Evolutionary conservation across 768 basidiomycete species (phyloP), one percentile per base, ranked within the genome.

Genomic region (Rhodocollybia butyracea): DNA sequence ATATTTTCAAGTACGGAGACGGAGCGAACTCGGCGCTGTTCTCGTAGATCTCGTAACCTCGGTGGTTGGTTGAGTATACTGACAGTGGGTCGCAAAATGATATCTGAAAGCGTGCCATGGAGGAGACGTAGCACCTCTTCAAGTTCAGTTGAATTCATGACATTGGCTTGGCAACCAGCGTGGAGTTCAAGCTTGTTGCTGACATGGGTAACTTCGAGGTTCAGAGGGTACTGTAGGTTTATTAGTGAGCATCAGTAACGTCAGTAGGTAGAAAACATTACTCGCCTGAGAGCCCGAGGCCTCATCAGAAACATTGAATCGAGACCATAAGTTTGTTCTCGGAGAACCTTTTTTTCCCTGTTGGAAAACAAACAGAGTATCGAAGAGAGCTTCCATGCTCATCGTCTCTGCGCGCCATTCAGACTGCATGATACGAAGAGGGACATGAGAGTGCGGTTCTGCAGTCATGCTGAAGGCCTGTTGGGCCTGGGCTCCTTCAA

Each of bases 21-120:
- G 15, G 13, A 4, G 30, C 17, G 48, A 7, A 17, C 6, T 5
- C 21, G 48, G 10, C 13, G 30, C 77, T 27, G 75, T 77, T 43
- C 59, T 56, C 42, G 63, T 17, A 55, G 19, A 21, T 47, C 29
- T 30, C 22, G 21, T 24, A 46, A n/a, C 4, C 21, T 26, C 19
- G 54, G 54, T 15, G 54, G 54, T 15, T 46, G 31, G 3, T 42
- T 30, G 22, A 46, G 39, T 17, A 55, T 30, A 26, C 8, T 43
- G 10, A 17, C 54, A 1, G 2, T 39, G 6, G 54, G 54, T 3
- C 6, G 31, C 19, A 21, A 19, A 46, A 55, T 30, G 31, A 55
- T 55, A 30, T 55, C 41, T 34, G 34, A 34, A 10, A 55, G 43
- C 13, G 45, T 41, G 19, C 47, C 45, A 10, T 41, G 42, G 13